Conservation (phyloP, 2,329 filamentous ascomycete species). For the Hymenoscyphus scutula region DNA sequence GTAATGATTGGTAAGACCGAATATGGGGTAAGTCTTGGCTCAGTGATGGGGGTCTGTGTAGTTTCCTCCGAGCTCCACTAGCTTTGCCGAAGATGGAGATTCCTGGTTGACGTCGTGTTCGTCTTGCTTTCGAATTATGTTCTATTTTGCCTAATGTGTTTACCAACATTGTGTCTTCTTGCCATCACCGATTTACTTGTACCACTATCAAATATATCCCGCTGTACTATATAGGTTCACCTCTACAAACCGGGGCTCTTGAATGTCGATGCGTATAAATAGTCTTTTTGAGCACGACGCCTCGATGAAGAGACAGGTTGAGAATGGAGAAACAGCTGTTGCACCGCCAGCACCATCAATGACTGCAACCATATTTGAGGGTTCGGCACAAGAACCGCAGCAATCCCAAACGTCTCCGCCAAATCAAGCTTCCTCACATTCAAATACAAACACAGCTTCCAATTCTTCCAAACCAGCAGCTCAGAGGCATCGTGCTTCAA, state of each 20-base stretch:
- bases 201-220: not conserved
- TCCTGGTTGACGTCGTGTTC: not conserved
- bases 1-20: not conserved
- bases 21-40: constrained; percentile 4
- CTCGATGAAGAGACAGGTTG: constrained; percentile 17
- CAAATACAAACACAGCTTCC: constrained; percentile 10
- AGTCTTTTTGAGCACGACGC: constrained; percentile 21
- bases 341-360: not conserved
- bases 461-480: constrained; percentile 21
- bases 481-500: constrained; percentile 47
- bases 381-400: not conserved
- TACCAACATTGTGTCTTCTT: not conserved
- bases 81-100: not conserved
- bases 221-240: not conserved
- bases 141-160: not conserved
- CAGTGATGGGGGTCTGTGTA: not conserved
- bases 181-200: not conserved
- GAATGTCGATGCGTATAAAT: constrained; percentile 21
- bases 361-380: constrained; percentile 9
- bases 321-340: constrained; percentile 7
- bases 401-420: constrained; percentile 10
- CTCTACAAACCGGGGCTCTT: not conserved
- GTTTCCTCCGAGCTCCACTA: too few species aligned
- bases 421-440: constrained; percentile 6
- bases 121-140: not conserved